Conservation (phyloP, 1,284 basidiomycete genomes). For the Irpex rosettiformis region DNA sequence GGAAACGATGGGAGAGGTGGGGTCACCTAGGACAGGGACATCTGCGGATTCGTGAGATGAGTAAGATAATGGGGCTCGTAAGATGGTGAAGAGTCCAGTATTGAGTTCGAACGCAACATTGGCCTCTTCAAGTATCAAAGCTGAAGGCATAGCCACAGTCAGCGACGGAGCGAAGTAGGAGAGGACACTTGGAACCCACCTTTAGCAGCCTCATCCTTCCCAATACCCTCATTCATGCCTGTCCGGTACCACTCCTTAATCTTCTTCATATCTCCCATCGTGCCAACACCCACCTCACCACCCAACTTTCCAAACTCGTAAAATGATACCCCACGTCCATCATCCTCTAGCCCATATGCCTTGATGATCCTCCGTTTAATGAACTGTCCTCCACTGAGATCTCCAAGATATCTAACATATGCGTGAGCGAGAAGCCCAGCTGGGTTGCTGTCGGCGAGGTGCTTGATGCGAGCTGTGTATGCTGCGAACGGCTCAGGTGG, state of each 20-base stretch:
- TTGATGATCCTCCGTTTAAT: slow-evolving; percentile 63
- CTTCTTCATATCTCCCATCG: slow-evolving; percentile 60
- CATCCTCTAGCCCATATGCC: slow-evolving; percentile 59
- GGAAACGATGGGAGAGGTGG: slow-evolving; percentile 21
- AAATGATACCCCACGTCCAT: slow-evolving; percentile 55
- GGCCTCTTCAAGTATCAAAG: slow-evolving; percentile 56
- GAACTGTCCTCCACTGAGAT: slow-evolving; percentile 79
- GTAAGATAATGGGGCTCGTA: slow-evolving; percentile 27
- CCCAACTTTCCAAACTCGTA: slow-evolving; percentile 68
- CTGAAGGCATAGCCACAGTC: slow-evolving; percentile 24
- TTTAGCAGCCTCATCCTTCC: slow-evolving; percentile 52
- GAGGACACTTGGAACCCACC: slow-evolving; percentile 44
- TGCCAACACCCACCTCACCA: slow-evolving; percentile 35
- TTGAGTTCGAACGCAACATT: slow-evolving; percentile 69
- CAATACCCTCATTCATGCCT: slow-evolving; percentile 69
- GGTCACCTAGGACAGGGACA: slow-evolving; percentile 22
- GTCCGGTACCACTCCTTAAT: slow-evolving; percentile 78
- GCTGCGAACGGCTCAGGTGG: slow-evolving; percentile 48
- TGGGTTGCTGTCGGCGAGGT: slow-evolving; percentile 45
- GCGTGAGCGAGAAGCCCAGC: slow-evolving; percentile 70
- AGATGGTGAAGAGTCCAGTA: slow-evolving; percentile 56
- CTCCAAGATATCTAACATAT: slow-evolving; percentile 85
- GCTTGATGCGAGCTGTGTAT: slow-evolving; percentile 51
- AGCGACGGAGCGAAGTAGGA: too few relatives aligned
- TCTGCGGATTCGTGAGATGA: slow-evolving; percentile 8